These are phyloP conservation scores for Chloris gayana DNA, from an alignment of 176 grass and related monocot species.

Conservation along the genomic window DNA sequence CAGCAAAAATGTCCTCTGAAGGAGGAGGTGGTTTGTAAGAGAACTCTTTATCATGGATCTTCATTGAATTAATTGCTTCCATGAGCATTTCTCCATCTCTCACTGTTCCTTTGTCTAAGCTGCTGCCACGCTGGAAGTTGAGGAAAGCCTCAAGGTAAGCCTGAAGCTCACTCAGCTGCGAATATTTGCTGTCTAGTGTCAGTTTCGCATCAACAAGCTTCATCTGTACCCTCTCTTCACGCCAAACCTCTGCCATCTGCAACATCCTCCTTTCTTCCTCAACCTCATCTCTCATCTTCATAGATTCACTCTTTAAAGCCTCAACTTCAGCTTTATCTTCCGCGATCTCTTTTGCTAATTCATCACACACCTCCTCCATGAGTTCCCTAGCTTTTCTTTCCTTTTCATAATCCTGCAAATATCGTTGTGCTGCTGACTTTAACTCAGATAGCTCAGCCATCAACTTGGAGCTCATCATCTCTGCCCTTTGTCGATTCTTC, in stretches of 20 bases:
- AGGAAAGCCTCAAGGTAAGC: conserved; percentile 75
- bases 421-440: conserved; percentile 54
- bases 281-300: conserved; percentile 75
- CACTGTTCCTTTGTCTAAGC: conserved; percentile 39
- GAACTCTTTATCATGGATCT: conserved; percentile 58
- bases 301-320: conserved; percentile 65
- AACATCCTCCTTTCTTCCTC: conserved; percentile 92
- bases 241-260: conserved; percentile 97
- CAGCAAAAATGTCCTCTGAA: conserved; percentile 62
- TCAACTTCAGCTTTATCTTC: conserved; percentile 85
- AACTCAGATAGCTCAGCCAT: conserved; percentile 52
- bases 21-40: conserved; percentile 59
- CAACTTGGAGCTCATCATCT: conserved; percentile 69
- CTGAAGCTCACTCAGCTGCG: conserved; percentile 64
- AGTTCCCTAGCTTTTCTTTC: conserved; percentile 73
- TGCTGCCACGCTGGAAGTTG: conserved; percentile 30
- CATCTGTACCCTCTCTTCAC: conserved; percentile 97
- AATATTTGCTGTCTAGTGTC: conserved; percentile 81
- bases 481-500: conserved; percentile 59
- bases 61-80: conserved; percentile 51
- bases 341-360: conserved; percentile 72
- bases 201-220: conserved; percentile 91
- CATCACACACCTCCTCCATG: conserved; percentile 76
- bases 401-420: conserved; percentile 70
- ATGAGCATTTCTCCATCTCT: conserved; percentile 58